These are phyloP conservation scores for Suillus alpinus DNA, from an alignment of 768 basidiomycete genomes.

Conservation along the genomic window DNA sequence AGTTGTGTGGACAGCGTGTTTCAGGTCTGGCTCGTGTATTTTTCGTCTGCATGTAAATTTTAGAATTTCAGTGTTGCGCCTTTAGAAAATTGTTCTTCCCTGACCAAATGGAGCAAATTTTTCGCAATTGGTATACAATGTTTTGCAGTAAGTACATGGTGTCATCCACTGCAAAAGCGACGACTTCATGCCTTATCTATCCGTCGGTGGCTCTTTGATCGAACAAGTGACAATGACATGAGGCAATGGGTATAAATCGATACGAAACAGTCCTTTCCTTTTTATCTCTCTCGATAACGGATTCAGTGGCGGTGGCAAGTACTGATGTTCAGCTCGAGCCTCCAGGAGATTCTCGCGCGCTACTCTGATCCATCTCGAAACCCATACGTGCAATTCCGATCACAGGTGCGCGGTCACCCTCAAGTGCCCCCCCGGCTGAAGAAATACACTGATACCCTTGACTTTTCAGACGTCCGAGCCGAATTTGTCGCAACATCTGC, in stretches of 20 bases:
- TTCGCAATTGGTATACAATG: background rate
- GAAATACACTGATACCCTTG: background rate
- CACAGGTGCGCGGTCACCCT: background rate
- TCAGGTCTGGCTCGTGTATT: background rate
- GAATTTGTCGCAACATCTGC: background rate
- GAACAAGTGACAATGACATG: background rate
- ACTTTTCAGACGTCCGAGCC: background rate
- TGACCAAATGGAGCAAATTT: background rate
- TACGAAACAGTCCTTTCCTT: background rate
- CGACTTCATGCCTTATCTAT: background rate
- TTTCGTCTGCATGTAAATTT: background rate
- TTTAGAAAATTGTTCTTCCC: background rate
- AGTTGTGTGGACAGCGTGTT: background rate
- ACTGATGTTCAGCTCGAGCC: background rate
- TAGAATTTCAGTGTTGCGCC: background rate
- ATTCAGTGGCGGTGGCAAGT: background rate
- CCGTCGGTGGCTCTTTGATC: background rate
- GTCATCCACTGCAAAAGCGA: background rate
- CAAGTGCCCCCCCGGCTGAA: background rate
- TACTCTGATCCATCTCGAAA: constrained; percentile 1
- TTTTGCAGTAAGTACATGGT: background rate
- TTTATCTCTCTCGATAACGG: background rate
- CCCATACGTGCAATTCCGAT: background rate
- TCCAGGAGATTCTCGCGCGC: background rate
- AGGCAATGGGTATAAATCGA: background rate